Percentiles rank a stretch among this genome's conserved stretches.
phyloP scores from a whole-genome alignment of 2,329 filamentous ascomycete genomes.

The Alternaria conjuncta region DNA sequence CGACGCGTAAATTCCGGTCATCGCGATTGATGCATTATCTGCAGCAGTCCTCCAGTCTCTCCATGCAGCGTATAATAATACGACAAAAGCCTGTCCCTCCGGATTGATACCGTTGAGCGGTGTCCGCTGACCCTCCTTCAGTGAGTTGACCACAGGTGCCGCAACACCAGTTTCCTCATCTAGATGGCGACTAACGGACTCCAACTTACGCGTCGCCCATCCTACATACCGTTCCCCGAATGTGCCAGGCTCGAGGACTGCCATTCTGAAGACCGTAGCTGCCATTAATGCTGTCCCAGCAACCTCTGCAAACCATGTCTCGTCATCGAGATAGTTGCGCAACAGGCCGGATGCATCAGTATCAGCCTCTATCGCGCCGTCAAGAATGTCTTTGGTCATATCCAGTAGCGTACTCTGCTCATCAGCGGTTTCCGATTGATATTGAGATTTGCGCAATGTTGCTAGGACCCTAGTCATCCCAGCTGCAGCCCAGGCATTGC shows the following conservation, averaged over 20 bases:
- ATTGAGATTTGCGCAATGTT: slow-evolving; percentile 47
- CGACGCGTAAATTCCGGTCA: background rate
- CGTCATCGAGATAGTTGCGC: slow-evolving; percentile 56
- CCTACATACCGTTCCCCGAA: slow-evolving; percentile 48
- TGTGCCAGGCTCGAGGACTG: slow-evolving; percentile 46
- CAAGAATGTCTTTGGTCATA: slow-evolving; percentile 48
- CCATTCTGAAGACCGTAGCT: slow-evolving; percentile 55
- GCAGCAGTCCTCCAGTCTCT: slow-evolving; percentile 43
- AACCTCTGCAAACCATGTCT: slow-evolving; percentile 56
- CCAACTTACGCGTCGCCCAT: slow-evolving; percentile 54
- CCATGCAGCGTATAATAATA: slow-evolving; percentile 53
- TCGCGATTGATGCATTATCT: background rate
- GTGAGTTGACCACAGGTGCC: slow-evolving; percentile 52
- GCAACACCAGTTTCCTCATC: slow-evolving; percentile 47
- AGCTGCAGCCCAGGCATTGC: slow-evolving; percentile 58
- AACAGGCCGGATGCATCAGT: slow-evolving; percentile 50
- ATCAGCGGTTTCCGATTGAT: slow-evolving; percentile 2
- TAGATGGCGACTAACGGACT: slow-evolving; percentile 46
- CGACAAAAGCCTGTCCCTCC: slow-evolving; percentile 54
- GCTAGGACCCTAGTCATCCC: slow-evolving; percentile 57
- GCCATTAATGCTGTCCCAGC: slow-evolving; percentile 57
- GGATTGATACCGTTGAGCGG: slow-evolving; percentile 42
- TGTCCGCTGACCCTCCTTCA: slow-evolving; percentile 44
- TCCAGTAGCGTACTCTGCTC: slow-evolving; percentile 37
- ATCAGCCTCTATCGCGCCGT: slow-evolving; percentile 44